Conservation (phyloP, 257 asterid genomes). For the Nicotiana tabacum region DNA sequence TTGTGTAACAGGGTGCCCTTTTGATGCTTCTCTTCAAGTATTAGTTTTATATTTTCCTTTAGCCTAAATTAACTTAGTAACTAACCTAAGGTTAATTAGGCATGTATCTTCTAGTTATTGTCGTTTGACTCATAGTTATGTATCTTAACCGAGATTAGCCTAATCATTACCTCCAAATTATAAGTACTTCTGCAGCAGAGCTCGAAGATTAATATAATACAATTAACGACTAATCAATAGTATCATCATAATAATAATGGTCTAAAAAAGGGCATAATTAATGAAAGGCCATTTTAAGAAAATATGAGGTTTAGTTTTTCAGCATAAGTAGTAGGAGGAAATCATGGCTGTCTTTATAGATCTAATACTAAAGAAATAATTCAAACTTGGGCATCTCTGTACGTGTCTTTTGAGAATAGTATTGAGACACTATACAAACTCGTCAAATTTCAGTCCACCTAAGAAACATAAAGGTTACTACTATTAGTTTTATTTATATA, state of each 20-base stretch:
- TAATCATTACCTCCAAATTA: slow-evolving; percentile 38
- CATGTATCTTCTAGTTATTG: background rate
- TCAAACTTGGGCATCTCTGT: slow-evolving; percentile 3
- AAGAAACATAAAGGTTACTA: background rate
- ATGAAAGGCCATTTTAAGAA: background rate
- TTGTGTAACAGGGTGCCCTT: no score
- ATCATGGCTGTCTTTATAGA: slow-evolving; percentile 50
- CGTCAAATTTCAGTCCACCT: slow-evolving; percentile 18
- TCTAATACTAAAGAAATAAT: slow-evolving; percentile 29
- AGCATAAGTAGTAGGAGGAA: slow-evolving; percentile 40
- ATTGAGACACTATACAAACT: slow-evolving; percentile 52
- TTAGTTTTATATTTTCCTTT: background rate
- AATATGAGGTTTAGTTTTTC: slow-evolving; percentile 7
- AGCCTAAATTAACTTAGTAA: background rate
- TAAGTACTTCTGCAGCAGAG: slow-evolving; percentile 19
- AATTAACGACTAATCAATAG: slow-evolving; percentile 17
- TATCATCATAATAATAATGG: slow-evolving; percentile 44
- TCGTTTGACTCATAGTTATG: slow-evolving; percentile 14
- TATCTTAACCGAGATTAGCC: slow-evolving; percentile 12
- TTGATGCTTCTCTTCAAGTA: background rate
- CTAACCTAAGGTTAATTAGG: no score
- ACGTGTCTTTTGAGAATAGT: slow-evolving; percentile 46
- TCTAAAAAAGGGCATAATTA: slow-evolving; percentile 9
- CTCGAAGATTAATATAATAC: background rate
- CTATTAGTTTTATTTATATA: no score